phyloP scores from a whole-genome alignment of 2,329 filamentous ascomycete species.

The Pseudodiploospora longispora region DNA sequence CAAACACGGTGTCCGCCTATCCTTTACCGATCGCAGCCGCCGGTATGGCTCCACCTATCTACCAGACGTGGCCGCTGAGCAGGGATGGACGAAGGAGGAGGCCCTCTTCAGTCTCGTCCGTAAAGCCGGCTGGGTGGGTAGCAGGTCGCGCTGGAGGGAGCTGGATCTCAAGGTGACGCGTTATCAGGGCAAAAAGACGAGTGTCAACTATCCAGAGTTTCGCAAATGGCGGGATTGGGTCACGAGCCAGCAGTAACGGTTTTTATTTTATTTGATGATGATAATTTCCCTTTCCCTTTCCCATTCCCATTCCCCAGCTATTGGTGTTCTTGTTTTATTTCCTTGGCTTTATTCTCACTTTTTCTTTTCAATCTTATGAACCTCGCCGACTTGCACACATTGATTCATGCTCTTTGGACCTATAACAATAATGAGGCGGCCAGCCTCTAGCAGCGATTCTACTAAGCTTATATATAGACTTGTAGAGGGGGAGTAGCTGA shows the following conservation, averaged over 20 bases:
- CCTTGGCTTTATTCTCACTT: no score
- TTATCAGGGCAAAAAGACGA: slow-evolving; percentile 79
- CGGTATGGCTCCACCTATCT: slow-evolving; percentile 84
- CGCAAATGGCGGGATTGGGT: slow-evolving; percentile 74
- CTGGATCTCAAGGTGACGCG: slow-evolving; percentile 71
- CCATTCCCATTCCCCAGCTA: no score
- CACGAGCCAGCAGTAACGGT: slow-evolving; percentile 18
- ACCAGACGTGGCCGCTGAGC: slow-evolving; percentile 83
- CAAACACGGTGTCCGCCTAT: slow-evolving; percentile 77
- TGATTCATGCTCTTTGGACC: no score
- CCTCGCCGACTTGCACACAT: no score
- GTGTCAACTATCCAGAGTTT: slow-evolving; percentile 64
- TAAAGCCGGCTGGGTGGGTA: slow-evolving; percentile 88
- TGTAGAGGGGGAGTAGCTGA: no score
- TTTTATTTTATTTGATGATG: background rate
- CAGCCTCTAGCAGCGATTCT: no score
- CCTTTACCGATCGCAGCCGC: slow-evolving; percentile 65
- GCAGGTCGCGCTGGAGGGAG: slow-evolving; percentile 69
- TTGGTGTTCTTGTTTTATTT: no score
- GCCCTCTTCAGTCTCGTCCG: slow-evolving; percentile 82
- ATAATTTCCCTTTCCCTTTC: no score
- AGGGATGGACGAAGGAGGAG: slow-evolving; percentile 93
- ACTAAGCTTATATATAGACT: no score
- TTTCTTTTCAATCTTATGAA: no score
- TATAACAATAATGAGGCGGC: no score